Evolutionary conservation across 2,329 filamentous ascomycete genomes (phyloP), one percentile per base, ranked within the genome.

Genomic region (Saccharata proteae): DNA sequence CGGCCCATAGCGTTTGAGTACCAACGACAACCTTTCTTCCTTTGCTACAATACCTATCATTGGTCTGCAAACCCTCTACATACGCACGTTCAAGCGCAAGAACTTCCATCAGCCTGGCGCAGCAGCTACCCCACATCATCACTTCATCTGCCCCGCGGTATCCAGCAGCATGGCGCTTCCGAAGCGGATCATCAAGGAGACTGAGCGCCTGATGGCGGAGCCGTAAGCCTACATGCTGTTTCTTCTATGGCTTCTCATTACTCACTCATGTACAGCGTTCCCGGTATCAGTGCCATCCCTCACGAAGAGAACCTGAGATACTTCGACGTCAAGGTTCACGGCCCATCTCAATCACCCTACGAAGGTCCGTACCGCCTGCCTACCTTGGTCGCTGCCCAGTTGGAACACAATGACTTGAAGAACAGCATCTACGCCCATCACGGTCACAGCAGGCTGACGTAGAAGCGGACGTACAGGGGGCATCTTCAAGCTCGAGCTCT

Each of bases 141-240:
- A 7, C 19, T n/a, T n/a, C 19, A 21, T n/a, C 15, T 15, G 32
- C 17, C 20, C 24, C 23, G 19, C 17, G 15, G 16, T 33, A 15
- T 26, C 32, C 17, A 40, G 17, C 18, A 51, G 39, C 39, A 69
- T 67, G 82, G 77, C 84, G 41, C 68, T 98, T 43, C 88, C 90
- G 18, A 98, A 98, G 69, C 73, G 90, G 54, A 98, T 98, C 52
- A 73, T 96, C 52, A 98, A 98, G 64, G 92, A 98, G 72, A 98
- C 90, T 13, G 88, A 98, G 64, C 78, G 90, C 52, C 72, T 98
- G 45, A 86, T 93, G 74, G 82, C 83, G 41, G 90, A 98, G 62
- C 90, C 90, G 84, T 93, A 71, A 59, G 82, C 54, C 29, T 26
- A 34, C 27, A 19, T 22, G 26, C 11, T 15, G 23, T 14, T 26